phyloP scores from a whole-genome alignment of 1,139 yeast species.

The Nakaseomyces uthaithaninus region DNA sequence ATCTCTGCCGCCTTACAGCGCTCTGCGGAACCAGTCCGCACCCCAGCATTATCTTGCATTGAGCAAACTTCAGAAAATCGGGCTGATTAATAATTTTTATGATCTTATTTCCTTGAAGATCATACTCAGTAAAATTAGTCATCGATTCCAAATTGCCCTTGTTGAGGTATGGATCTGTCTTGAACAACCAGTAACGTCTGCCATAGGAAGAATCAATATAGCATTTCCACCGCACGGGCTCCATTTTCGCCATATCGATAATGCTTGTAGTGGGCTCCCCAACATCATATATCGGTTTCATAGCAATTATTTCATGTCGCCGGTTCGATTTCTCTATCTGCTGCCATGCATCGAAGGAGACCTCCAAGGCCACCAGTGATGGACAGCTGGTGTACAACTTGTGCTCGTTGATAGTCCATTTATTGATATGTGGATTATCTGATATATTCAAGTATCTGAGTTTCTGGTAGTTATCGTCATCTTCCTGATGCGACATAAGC shows the following conservation, averaged over 20 bases:
- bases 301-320: slow-evolving; percentile 33
- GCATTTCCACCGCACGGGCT: slow-evolving; percentile 43
- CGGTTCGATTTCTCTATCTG: slow-evolving; percentile 32
- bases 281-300: slow-evolving; percentile 18
- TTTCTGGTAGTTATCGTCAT: slow-evolving; percentile 22
- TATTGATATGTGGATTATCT: slow-evolving; percentile 41
- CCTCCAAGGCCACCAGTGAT: slow-evolving; percentile 35
- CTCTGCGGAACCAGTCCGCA: slow-evolving; percentile 30
- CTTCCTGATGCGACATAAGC: background rate
- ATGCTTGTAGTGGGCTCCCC: slow-evolving; percentile 13
- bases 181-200: slow-evolving; percentile 76
- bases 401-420: slow-evolving; percentile 48
- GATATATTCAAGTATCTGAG: slow-evolving; percentile 45
- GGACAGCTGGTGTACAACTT: slow-evolving; percentile 38
- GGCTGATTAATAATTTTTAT: slow-evolving; percentile 51
- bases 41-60: slow-evolving; percentile 43
- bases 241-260: slow-evolving; percentile 21
- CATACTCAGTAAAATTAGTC: slow-evolving; percentile 42
- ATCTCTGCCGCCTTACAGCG: slow-evolving; percentile 22
- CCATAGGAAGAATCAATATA: slow-evolving; percentile 42
- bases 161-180: slow-evolving; percentile 36
- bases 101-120: slow-evolving; percentile 57
- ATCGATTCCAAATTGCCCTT: slow-evolving; percentile 29
- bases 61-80: slow-evolving; percentile 52
- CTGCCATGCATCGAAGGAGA: slow-evolving; percentile 34